Evolutionary conservation across 2,329 filamentous ascomycete genomes (phyloP), one percentile per base, ranked within the genome.

Genomic region (Claviceps humidiphila): DNA sequence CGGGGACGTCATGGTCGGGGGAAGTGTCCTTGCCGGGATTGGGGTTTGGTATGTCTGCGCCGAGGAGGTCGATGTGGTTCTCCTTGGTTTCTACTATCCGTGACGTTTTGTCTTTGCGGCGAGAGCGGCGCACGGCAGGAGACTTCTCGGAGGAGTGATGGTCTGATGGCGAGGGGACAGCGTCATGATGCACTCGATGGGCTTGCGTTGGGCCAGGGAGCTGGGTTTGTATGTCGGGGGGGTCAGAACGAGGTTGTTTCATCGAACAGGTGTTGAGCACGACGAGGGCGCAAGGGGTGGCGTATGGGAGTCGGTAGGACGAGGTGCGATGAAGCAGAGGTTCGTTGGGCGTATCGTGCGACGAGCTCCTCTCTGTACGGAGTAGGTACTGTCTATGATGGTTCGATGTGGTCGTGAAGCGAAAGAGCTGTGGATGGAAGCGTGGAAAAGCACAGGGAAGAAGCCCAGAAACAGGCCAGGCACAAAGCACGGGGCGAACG

Each of bases 241-340:
- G 66, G 58, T 75, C 71, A 69, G 74, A 67, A 59, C 71, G 77
- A 69, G 69, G 68, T 75, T 79, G 70, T 76, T 78, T 81, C 78
- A 82, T 82, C 77, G 78, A 81, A 72, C 62, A 68, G 71, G 66
- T 61, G 55, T 59, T 59, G 53, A 50, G 51, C 51, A 52, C 54
- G 52, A 50, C 3, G n/a, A 50, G 40, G 51, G 52, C 52, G 52
- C 44, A 30, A 43, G 34, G 26, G 40, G 8, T 14, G 41, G 43
- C 38, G 38, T 39, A n/a, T 41, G 16, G 14, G 11, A 22, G 22
- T 16, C 43, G 40, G 41, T 37, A 41, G n/a, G 20, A 41, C 16
- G 34, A 14, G 22, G 22, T 37, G 44, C 44, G 26, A 37, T 34
- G 30, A 34, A 3, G 30, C 9, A 34, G 30, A 34, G 30, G 30